Base-by-base conservation (phyloP, 345 rosid species). In the Raphanus sativus region DNA sequence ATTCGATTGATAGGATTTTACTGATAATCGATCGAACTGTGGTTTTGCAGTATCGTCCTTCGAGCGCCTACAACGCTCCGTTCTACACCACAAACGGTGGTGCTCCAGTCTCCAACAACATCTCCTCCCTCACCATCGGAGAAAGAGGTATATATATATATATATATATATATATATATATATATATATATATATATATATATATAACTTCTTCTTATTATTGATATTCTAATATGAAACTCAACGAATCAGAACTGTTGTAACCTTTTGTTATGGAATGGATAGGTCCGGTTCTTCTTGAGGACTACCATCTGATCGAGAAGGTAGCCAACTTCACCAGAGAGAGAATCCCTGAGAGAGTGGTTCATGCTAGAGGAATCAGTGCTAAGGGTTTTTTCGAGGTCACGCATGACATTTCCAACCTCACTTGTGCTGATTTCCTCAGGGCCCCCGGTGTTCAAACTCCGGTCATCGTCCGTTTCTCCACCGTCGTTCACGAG, bases 351-450 rank as follows among this genome's bases (percentile, higher is more conserved):
- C 99, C 98, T 54, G 98, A 95, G 80, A 94, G 99, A 81, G 97
- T 95, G 33, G 99, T 95, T 81, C 99, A 95, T 76, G 98, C 98
- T 24, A 86, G 99, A 86, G 98, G 99, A 80, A 96, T 90, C 76
- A 95, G 99, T 79, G 98, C 98, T 4, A 95, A 95, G 82, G 99
- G 98, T 70, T 95, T 95, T 87, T 95, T 95, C 75, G 98, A 95
- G 84, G 96, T 91, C 73, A 95, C 99, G 0, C 99, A 95, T 80
- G 96, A 92, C 75, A 77, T 95, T 77, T 89, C 98, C 58, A 24
- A 83, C 67, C 94, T 91, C 74, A 81, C 96, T 12, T 91, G 97
- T 77, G 99, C 99, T 69, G 99, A 95, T 79, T 95, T 95, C 71
- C 99, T 95, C 42, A 89, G 98, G 36, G 87, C 94, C 9, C 98